Evolutionary conservation across 768 basidiomycete genomes (phyloP).

Genomic region (Lactifluus subvellereus): DNA sequence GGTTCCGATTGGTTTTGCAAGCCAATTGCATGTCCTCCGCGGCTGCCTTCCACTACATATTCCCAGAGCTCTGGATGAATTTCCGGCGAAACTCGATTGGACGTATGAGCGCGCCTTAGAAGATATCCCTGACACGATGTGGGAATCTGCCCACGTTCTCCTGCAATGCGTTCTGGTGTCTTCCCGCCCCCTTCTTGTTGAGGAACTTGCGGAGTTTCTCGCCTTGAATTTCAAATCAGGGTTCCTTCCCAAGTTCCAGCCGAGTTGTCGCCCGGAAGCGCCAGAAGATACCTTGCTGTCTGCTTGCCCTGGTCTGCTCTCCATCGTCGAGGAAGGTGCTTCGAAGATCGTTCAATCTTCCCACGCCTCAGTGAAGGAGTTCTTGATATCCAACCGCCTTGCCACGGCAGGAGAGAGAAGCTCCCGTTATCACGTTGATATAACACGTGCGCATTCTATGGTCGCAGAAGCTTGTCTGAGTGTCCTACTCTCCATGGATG

Average conservation of each 20-base stretch:
- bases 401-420: too few relatives aligned
- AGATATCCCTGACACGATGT: not conserved
- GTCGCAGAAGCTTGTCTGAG: not conserved
- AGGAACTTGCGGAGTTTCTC: not conserved
- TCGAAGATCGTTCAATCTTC: not conserved
- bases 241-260: not conserved
- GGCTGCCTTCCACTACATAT: not conserved
- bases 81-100: not conserved
- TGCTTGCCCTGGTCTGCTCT: not conserved
- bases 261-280: not conserved
- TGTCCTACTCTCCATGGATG: not conserved
- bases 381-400: not conserved
- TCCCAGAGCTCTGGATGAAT: not conserved
- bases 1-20: not conserved
- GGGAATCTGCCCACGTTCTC: not conserved
- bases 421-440: not conserved
- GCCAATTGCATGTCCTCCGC: not conserved
- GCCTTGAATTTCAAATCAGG: not conserved
- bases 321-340: not conserved
- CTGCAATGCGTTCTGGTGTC: not conserved
- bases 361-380: not conserved
- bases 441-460: not conserved
- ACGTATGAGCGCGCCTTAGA: not conserved
- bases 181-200: not conserved
- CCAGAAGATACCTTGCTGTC: not conserved